Evolutionary conservation across 805 yeast genomes (phyloP), one percentile per base, ranked within the genome.

Genomic region (Pichia rugopelliculosa): DNA sequence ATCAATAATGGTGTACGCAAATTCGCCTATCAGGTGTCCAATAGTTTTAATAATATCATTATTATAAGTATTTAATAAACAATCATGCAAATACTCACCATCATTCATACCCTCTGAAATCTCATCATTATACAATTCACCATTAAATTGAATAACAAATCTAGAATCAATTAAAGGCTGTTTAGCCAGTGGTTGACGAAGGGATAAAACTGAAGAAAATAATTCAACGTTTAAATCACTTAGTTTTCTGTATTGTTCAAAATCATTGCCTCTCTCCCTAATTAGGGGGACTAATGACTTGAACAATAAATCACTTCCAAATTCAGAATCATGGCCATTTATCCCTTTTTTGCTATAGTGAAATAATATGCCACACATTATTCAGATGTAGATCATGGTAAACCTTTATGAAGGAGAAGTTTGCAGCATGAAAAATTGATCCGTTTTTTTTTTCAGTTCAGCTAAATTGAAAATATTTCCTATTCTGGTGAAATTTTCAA

Each of bases 141-240:
- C 99, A 61, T 95, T 93, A 66, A 84, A 91, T 59, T 88, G 96
- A 9, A 95, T 59, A 0, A 75, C 57, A 43, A 59, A 72, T 55
- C 69, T 53, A 41, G 66, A 53, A 3, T 56, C 60, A 2, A 49
- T 53, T 3, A 80, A 53, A 0, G 98, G 96, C 63, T 93, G 99
- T 26, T 66, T 54, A 0, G 87, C 80, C 56, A 86, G 77, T 0
- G 98, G 98, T 20, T 76, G 74, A 48, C 99, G 71, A 38, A 93
- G 65, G 0, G 96, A 83, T 17, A 93, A 69, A 0, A 93, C 87
- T 0, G 97, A 84, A 0, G 93, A 82, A 50, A 74, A 75, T 5
- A 69, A 48, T 59, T 77, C 71, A 21, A 65, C 51, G n/a, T 43
- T 38, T 4, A 58, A 57, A 3, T 20, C 8, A 7, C 34, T 15